Base-by-base conservation (phyloP, 1,139 yeast species). In the Debaryomyces udenii region DNA sequence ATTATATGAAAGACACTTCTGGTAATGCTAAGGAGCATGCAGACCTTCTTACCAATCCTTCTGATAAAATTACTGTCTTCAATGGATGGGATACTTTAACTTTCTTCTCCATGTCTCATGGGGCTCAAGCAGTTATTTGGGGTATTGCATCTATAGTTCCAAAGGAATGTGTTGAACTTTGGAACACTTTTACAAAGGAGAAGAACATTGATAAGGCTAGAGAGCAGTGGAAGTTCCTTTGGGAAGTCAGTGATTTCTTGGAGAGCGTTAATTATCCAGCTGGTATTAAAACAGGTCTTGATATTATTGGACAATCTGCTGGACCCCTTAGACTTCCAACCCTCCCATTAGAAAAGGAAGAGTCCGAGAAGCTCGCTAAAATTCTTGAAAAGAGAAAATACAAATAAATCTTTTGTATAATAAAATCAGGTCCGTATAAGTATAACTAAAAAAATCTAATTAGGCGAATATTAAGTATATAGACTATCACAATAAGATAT, bases 31-130 rank as follows among this genome's bases (percentile, higher is more conserved):
- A 42, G 24, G 51, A 47, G 17, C 48, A 33, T 23, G 50, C 47
- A 6, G 50, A 48, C 31, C 49, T 49, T 18, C 46, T 49, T 24
- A 49, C 53, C 31, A 46, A 49, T 34, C 52, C 49, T n/a, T 27
- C 46, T 5, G 20, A 23, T 6, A 37, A 46, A 13, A 28, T 49
- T 20, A 39, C 40, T 24, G 43, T 42, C n/a, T 49, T 49, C 38
- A 47, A 45, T 33, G 53, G 53, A 9, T 49, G 45, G 44, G 53
- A 49, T 27, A 49, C 53, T 5, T 45, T 49, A 27, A 48, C 48
- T 22, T 49, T 48, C 39, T 49, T 43, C 15, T 42, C 51, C 2
- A 27, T 48, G 44, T 41, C 51, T 13, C 52, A 45, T 27, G 53
- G 53, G 2, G 48, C 46, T 11, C 29, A 40, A 30, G 53, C 51